Percentiles rank a stretch among this genome's conserved stretches.
Conservation (phyloP, 768 basidiomycete genomes). For the Suillus paluster region DNA sequence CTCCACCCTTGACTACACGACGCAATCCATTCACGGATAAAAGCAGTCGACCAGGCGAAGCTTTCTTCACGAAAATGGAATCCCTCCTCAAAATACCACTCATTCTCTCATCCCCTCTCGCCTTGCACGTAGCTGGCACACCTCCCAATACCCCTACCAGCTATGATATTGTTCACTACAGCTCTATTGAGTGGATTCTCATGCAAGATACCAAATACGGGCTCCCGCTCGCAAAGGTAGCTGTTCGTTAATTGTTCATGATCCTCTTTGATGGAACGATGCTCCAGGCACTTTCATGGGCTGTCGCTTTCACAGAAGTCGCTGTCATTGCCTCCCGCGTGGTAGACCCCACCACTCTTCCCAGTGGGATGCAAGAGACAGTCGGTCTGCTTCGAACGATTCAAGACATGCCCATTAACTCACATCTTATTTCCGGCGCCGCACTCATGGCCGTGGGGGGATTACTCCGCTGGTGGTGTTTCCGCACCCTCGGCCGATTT, state of each 20-base stretch:
- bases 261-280: background rate
- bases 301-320: constrained; percentile 5
- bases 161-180: constrained; percentile 29
- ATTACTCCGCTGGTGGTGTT: constrained; percentile 29
- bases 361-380: background rate
- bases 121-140: constrained; percentile 45
- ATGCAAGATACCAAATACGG: background rate
- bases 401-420: background rate
- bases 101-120: constrained; percentile 44
- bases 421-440: background rate
- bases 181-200: background rate
- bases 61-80: constrained; percentile 22
- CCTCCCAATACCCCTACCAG: constrained; percentile 50
- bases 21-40: background rate
- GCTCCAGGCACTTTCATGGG: constrained; percentile 1
- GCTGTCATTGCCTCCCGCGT: background rate
- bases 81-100: constrained; percentile 45
- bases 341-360: background rate
- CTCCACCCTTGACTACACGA: too few relatives aligned
- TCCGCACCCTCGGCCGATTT: constrained; percentile 40
- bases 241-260: background rate
- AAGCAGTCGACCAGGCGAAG: too few relatives aligned
- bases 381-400: background rate
- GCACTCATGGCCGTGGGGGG: constrained; percentile 21
- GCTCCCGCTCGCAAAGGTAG: background rate